Evolutionary conservation across 176 grass and related monocot genomes (phyloP).

Genomic region (Eremochloa ophiuroides): DNA sequence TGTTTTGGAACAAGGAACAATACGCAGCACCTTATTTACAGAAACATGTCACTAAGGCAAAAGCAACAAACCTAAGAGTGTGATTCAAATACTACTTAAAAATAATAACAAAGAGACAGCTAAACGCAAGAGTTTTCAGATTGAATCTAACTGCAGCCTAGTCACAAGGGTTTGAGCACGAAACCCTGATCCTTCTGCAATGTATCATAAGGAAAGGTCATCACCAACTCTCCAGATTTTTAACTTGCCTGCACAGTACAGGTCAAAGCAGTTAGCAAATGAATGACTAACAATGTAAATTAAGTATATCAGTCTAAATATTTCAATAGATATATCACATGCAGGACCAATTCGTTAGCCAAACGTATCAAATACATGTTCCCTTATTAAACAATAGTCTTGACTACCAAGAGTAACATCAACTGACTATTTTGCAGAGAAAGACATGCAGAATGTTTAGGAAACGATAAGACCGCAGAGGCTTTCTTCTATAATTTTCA

Average conservation of each 20-base stretch:
- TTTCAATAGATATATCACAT: not conserved
- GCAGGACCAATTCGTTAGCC: not conserved
- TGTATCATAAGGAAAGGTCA: not conserved
- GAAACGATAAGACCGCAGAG: not conserved
- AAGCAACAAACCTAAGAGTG: not conserved
- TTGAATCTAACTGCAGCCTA: not conserved
- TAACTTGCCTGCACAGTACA: not conserved
- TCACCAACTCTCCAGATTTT: not conserved
- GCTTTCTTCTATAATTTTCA: not conserved
- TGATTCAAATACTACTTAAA: not conserved
- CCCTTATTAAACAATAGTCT: not conserved
- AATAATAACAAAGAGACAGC: not conserved
- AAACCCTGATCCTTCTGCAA: not conserved
- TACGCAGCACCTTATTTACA: constrained; percentile 25
- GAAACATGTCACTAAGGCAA: constrained; percentile 13
- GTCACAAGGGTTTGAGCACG: not conserved
- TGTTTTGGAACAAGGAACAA: constrained; percentile 13
- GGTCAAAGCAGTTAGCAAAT: not conserved
- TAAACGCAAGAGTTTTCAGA: not conserved
- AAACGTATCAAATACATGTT: constrained; percentile 3
- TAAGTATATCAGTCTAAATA: not conserved
- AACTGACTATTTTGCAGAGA: not conserved
- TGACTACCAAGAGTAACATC: not conserved
- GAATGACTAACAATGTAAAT: not conserved
- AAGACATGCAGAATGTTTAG: not conserved